phyloP scores from a whole-genome alignment of 169 alveolate genomes.

The Cyclospora cayetanensis region DNA sequence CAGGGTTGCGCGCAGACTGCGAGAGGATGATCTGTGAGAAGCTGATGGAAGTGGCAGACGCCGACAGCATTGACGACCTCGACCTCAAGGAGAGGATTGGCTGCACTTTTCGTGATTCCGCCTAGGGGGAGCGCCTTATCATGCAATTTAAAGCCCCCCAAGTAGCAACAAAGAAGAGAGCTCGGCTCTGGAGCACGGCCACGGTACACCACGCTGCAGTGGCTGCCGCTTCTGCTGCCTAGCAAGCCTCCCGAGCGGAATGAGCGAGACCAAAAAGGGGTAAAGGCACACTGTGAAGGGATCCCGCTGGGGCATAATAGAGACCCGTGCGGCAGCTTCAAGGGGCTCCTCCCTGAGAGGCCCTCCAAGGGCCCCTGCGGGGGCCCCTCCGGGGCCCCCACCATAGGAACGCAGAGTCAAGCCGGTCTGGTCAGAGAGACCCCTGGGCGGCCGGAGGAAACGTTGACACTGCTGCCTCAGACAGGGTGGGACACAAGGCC shows the following conservation, averaged over 20 bases:
- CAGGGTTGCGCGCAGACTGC: background rate
- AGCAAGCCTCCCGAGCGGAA: background rate
- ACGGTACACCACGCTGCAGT: background rate
- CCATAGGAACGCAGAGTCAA: no score
- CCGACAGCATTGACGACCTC: slow-evolving; percentile 20
- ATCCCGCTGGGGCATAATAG: background rate
- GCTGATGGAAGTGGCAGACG: background rate
- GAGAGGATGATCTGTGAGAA: background rate
- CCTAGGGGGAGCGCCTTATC: background rate
- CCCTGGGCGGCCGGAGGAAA: no score
- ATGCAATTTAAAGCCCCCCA: slow-evolving; percentile 14
- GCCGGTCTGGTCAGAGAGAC: no score
- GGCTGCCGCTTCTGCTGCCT: slow-evolving; percentile 13
- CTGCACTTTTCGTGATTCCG: background rate
- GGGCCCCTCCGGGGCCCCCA: no score
- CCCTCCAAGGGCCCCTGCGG: no score
- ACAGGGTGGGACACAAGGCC: no score
- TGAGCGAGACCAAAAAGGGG: slow-evolving; percentile 6
- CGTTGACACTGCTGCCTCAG: no score
- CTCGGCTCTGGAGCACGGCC: slow-evolving; percentile 25
- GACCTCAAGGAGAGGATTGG: background rate
- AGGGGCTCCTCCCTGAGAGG: no score
- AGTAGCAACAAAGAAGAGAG: background rate
- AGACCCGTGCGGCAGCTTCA: background rate
- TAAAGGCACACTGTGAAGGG: background rate